A percentile compares a stretch with the other conserved stretches of the same genome.
These are phyloP conservation scores for Aeminium ludgeri DNA, from an alignment of 495 filamentous ascomycete genomes.

Conservation along the genomic window DNA sequence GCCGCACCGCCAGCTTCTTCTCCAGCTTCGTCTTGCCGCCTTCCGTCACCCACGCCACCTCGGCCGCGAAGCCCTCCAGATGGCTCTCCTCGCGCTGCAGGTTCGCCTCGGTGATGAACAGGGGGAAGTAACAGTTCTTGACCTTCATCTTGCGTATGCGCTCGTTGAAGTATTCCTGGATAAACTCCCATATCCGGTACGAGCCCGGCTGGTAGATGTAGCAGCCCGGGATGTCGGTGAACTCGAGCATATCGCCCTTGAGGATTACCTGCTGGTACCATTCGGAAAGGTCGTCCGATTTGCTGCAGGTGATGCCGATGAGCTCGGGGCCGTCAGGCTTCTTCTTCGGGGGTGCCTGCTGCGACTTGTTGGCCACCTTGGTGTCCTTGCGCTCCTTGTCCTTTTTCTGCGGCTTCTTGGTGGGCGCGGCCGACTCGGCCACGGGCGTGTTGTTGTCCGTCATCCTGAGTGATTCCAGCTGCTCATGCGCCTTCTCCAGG, in stretches of 20 bases:
- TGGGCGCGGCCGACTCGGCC: slow-evolving; percentile 3
- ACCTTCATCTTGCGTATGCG: slow-evolving; percentile 80
- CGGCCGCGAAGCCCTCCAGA: slow-evolving; percentile 91
- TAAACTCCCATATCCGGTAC: slow-evolving; percentile 84
- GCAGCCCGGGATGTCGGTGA: slow-evolving; percentile 86
- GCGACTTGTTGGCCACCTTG: slow-evolving; percentile 12
- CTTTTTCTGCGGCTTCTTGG: slow-evolving; percentile 14
- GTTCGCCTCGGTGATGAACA: slow-evolving; percentile 82
- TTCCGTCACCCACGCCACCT: slow-evolving; percentile 97
- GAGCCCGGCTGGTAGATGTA: slow-evolving; percentile 72
- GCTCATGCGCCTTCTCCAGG: too few relatives aligned
- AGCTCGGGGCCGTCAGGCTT: slow-evolving; percentile 45
- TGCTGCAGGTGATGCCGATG: slow-evolving; percentile 72
- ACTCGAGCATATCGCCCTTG: slow-evolving; percentile 89
- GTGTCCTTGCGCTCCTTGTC: slow-evolving; percentile 17
- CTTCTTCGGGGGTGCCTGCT: slow-evolving; percentile 23
- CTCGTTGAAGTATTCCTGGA: slow-evolving; percentile 75
- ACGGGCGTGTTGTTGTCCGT: background rate
- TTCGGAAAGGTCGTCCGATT: slow-evolving; percentile 70
- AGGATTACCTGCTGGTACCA: slow-evolving; percentile 96
- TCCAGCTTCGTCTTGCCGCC: slow-evolving; percentile 82
- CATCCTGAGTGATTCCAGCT: too few relatives aligned
- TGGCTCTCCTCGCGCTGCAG: slow-evolving; percentile 91
- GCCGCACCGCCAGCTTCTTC: slow-evolving; percentile 86
- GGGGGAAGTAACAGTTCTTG: slow-evolving; percentile 85